Base-by-base conservation (phyloP, 331 rosid species). In the Spiraea crenata region DNA sequence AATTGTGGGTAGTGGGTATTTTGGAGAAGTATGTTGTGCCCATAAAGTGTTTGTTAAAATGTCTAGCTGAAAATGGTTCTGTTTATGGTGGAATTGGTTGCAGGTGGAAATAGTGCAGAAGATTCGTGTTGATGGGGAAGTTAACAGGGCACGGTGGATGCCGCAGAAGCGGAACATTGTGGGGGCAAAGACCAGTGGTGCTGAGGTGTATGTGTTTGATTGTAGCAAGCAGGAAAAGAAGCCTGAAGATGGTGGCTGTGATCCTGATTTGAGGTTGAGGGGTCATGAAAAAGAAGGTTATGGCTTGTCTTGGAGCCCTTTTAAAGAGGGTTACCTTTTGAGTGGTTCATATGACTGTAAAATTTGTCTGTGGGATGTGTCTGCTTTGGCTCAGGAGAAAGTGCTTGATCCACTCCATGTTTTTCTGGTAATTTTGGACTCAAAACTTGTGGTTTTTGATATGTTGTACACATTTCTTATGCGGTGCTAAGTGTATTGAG, bases 271-370 rank as follows among this genome's bases (percentile, higher is more conserved):
- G 69, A 95, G 89, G 84, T 72, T 95, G 78, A 91, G 77, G 78
- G 99, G 99, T 71, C 99, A 95, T 77, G 95, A 86, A n/a, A 77
- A 80, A 70, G 99, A 95, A 72, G 99, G 97, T 0, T 95, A 89
- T 77, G 99, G 99, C 39, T 75, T 95, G 74, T 86, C 96, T 57
- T 95, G 99, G 99, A 95, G 89, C 71, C 83, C 88, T 49, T 67
- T 73, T 11, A 87, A 82, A 87, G 85, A 80, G 7, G 97, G 99
- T 37, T 69, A 81, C 57, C 87, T 95, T 51, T 77, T 91, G 69
- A 95, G 99, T 75, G 96, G 93, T 69, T 95, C 99, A 1, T 79
- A 84, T 68, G 99, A 95, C 74, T 75, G 81, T 60, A 87, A 83
- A 75, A 52, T 95, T 12, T 91, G 99, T 82, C 71, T 95, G 82